phyloP scores from a whole-genome alignment of 352 stramenopile genomes.

The Globisporangium alternatum region DNA sequence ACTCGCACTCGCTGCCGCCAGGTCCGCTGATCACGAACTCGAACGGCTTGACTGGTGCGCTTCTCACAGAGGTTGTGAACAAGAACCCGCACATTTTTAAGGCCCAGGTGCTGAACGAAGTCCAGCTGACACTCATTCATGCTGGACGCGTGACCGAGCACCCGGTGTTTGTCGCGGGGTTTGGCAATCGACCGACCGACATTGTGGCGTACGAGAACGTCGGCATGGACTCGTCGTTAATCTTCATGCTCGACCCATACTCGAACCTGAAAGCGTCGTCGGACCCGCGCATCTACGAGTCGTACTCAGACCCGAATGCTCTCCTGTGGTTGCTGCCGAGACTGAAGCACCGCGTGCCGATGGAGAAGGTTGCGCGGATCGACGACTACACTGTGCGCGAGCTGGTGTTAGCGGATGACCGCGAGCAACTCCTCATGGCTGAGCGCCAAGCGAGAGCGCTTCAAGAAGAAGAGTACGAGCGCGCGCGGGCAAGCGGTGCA shows the following conservation, averaged over 20 bases:
- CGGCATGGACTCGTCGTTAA: constrained; percentile 61
- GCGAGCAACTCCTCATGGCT: constrained; percentile 65
- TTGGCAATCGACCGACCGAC: constrained; percentile 82
- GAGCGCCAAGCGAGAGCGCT: constrained; percentile 56
- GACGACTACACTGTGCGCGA: constrained; percentile 83
- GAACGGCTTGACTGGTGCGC: constrained; percentile 66
- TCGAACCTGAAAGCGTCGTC: constrained; percentile 68
- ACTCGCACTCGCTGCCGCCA: constrained; percentile 49
- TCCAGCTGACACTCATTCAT: constrained; percentile 80
- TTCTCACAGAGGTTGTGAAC: constrained; percentile 85
- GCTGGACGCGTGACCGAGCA: constrained; percentile 66
- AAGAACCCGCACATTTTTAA: constrained; percentile 87
- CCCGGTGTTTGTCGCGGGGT: constrained; percentile 82
- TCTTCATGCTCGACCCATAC: constrained; percentile 84
- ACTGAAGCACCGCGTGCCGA: constrained; percentile 79
- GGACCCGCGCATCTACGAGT: constrained; percentile 68
- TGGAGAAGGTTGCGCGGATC: constrained; percentile 74
- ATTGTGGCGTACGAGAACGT: constrained; percentile 77
- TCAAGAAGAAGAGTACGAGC: constrained; percentile 64
- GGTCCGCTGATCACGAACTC: constrained; percentile 83
- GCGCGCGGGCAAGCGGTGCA: constrained; percentile 26
- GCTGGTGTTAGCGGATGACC: constrained; percentile 73
- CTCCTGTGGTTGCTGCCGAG: constrained; percentile 76
- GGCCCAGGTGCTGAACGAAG: constrained; percentile 74
- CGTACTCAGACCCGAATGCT: constrained; percentile 78